Evolutionary conservation across 495 filamentous ascomycete genomes (phyloP), one percentile per base, ranked within the genome.

Genomic region (Hypoxylon trugodes): DNA sequence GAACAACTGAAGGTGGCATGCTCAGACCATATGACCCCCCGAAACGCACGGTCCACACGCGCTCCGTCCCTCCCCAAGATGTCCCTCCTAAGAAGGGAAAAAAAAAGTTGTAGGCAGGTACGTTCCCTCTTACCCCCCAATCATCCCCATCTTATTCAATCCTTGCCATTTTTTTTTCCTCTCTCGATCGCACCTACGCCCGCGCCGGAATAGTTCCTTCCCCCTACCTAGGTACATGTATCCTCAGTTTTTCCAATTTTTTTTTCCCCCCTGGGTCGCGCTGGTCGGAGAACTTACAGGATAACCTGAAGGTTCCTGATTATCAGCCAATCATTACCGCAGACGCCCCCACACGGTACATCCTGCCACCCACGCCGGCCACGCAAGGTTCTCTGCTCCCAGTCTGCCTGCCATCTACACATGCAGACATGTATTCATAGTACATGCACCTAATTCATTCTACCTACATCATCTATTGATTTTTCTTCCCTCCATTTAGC

Each of bases 21-120:
- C 66, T 71, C 59, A 61, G 66, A 71, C 66, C 69, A 71, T 71
- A 71, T 71, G 66, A 69, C 66, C 65, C 60, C 65, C 66, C 43
- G 24, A 42, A 52, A 45, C 37, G 69, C 69, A 71, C 69, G 69
- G 69, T 69, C 69, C 69, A 71, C 52, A n/a, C 50, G 37, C 36
- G 25, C 37, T 41, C 24, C 15, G 36, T 54, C 25, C 50, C 50
- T 43, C 37, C 50, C 50, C 36, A 51, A 38, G n/a, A n/a, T n/a
- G n/a, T n/a, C n/a, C n/a, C n/a, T n/a, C n/a, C n/a, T n/a, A n/a
- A n/a, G n/a, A n/a, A n/a, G n/a, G n/a, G n/a, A n/a, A n/a, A n/a
- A n/a, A n/a, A n/a, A n/a, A n/a, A n/a, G n/a, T 24, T 45, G 5
- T 42, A 10, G 24, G 19, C 41, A 45, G 26, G 19, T 45, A 26